These are phyloP conservation scores for Arthrinium phaeospermum DNA, from an alignment of 2,329 filamentous ascomycete species.

Conservation along the genomic window DNA sequence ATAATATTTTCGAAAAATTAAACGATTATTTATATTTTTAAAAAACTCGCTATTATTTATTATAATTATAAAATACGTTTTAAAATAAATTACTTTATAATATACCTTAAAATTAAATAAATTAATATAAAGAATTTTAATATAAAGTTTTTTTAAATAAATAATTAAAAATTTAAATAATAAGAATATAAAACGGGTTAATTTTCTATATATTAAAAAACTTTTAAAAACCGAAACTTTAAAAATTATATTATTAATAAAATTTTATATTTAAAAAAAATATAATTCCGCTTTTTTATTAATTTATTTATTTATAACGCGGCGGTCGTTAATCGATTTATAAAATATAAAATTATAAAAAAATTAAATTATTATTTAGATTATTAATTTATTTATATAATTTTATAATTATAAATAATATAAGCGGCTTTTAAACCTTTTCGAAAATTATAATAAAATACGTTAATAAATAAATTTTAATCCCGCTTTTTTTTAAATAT, in stretches of 20 bases:
- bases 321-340: neutral
- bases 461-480: too few species aligned
- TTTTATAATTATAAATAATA: neutral
- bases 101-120: neutral
- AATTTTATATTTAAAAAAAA: neutral
- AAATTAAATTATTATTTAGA: neutral
- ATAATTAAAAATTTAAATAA: neutral
- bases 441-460: neutral
- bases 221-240: neutral
- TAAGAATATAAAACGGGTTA: accelerated
- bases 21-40: neutral
- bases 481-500: too few species aligned
- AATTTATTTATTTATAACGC: neutral
- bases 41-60: neutral
- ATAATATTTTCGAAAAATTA: neutral
- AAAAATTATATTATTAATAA: neutral
- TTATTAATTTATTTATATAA: neutral
- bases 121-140: neutral
- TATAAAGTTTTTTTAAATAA: neutral
- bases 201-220: neutral
- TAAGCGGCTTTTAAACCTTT: neutral
- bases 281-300: neutral
- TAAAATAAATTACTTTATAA: neutral
- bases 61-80: neutral
- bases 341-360: neutral